phyloP scores from a whole-genome alignment of 2,329 filamentous ascomycete genomes.

The Colletotrichum brevisporum region DNA sequence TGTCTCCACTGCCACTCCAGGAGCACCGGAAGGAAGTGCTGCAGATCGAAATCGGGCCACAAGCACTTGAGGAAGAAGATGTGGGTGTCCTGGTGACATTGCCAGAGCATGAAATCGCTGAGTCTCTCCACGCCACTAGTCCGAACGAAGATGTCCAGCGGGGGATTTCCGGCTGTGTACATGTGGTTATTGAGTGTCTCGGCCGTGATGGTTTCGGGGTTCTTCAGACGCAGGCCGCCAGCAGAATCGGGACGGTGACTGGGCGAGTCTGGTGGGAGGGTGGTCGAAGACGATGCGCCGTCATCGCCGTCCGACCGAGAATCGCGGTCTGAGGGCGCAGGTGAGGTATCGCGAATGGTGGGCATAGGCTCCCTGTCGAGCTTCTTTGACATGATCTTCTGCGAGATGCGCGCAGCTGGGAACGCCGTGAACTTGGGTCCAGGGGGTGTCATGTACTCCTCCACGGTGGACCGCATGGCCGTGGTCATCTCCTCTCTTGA shows the following conservation, averaged over 20 bases:
- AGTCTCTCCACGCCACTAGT: conserved; percentile 94
- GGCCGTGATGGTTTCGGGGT: conserved; percentile 89
- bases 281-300: conserved; percentile 72
- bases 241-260: conserved; percentile 29
- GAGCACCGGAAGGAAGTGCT: conserved; percentile 92
- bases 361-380: conserved; percentile 63
- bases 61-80: conserved; percentile 93
- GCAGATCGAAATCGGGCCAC: conserved; percentile 97
- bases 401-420: conserved; percentile 87
- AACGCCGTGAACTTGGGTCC: conserved; percentile 79
- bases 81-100: conserved; percentile 92
- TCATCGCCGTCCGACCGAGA: conserved; percentile 62
- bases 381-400: conserved; percentile 83
- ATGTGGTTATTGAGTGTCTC: conserved; percentile 88
- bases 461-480: conserved; percentile 88
- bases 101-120: conserved; percentile 99
- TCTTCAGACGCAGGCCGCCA: conserved; percentile 52
- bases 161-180: conserved; percentile 88
- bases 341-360: conserved; percentile 64
- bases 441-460: conserved; percentile 84
- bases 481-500: conserved; percentile 95
- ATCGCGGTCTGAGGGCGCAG: conserved; percentile 54
- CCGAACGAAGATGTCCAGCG: conserved; percentile 89
- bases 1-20: conserved; percentile 87
- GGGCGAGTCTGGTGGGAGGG: conserved; percentile 68